Evolutionary conservation across 1,284 basidiomycete genomes (phyloP).

Genomic region (Mycosarcoma mackinlayi): DNA sequence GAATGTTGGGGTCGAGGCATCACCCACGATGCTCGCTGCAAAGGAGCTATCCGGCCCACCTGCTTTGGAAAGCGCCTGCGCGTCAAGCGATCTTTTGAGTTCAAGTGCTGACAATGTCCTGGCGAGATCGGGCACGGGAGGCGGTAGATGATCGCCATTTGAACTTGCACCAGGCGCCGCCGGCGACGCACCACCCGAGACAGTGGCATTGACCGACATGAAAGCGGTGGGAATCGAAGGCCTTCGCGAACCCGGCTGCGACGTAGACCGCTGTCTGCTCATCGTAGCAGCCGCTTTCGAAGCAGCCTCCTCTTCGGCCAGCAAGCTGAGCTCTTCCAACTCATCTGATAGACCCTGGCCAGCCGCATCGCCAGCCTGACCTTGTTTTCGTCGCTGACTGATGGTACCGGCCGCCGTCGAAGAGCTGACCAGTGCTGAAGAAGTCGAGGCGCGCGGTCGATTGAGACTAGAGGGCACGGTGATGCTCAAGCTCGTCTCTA

Average conservation of each 20-base stretch:
- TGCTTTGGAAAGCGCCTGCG: not conserved
- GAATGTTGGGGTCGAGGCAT: conserved; percentile 3
- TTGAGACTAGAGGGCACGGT: conserved; percentile 14
- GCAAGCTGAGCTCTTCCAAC: conserved; percentile 1
- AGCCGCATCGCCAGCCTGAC: not conserved
- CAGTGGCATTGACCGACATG: conserved; percentile 24
- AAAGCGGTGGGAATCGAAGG: conserved; percentile 52
- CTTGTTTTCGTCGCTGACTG: conserved; percentile 45
- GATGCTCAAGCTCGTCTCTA: conserved; percentile 5
- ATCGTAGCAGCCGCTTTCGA: not conserved
- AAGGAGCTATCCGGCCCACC: conserved; percentile 3
- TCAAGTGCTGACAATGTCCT: conserved; percentile 48
- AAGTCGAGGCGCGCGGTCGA: conserved; percentile 36
- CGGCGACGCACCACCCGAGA: conserved; percentile 2
- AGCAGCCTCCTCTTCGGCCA: conserved; percentile 2
- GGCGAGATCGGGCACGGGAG: conserved; percentile 52
- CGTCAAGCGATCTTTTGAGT: conserved; percentile 9
- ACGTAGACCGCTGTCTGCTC: conserved; percentile 46
- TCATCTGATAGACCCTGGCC: conserved; percentile 7
- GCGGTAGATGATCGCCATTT: conserved; percentile 15
- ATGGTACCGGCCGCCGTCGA: conserved; percentile 45
- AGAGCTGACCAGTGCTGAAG: conserved; percentile 35
- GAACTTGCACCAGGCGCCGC: not conserved
- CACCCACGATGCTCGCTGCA: conserved; percentile 3
- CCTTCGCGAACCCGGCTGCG: conserved; percentile 50